Percentiles rank a stretch among this genome's conserved stretches.
Evolutionary conservation across 176 grass and related monocot species (phyloP).

Genomic region (Tuctoria greenei): DNA sequence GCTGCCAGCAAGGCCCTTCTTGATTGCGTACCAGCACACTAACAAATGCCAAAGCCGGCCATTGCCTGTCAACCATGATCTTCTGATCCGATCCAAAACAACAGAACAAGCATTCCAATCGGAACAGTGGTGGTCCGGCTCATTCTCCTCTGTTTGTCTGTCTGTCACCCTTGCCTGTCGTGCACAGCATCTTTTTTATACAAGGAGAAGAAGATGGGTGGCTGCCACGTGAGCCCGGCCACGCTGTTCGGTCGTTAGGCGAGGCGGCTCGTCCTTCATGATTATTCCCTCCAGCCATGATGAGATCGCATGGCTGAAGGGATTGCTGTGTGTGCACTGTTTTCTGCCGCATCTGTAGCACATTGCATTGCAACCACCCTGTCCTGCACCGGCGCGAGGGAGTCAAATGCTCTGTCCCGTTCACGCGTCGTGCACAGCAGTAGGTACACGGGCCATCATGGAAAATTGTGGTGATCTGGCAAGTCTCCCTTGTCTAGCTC

Average conservation of each 20-base stretch:
- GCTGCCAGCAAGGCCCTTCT: neutral
- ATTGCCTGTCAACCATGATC: neutral
- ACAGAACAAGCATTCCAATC: slow-evolving; percentile 14
- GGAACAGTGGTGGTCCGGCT: no score
- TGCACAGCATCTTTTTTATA: neutral
- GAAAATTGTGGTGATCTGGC: no score
- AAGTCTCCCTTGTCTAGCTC: neutral
- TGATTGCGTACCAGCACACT: neutral
- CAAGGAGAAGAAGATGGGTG: neutral
- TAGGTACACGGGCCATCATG: neutral
- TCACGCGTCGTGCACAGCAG: neutral
- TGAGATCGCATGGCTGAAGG: neutral
- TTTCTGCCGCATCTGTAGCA: neutral
- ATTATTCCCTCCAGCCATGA: slow-evolving; percentile 18
- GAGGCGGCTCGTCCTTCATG: slow-evolving; percentile 1
- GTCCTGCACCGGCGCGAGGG: no score
- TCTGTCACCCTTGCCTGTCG: neutral
- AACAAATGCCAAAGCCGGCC: slow-evolving; percentile 21
- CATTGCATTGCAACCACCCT: no score
- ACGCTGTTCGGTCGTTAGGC: slow-evolving; percentile 22
- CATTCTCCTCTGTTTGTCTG: neutral
- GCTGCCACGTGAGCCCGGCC: neutral
- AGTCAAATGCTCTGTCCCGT: slow-evolving; percentile 7
- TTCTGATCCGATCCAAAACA: slow-evolving; percentile 4
- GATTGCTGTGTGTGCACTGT: neutral